Base-by-base conservation (phyloP, 805 yeast genomes). In the Clavispora santaluciae region DNA sequence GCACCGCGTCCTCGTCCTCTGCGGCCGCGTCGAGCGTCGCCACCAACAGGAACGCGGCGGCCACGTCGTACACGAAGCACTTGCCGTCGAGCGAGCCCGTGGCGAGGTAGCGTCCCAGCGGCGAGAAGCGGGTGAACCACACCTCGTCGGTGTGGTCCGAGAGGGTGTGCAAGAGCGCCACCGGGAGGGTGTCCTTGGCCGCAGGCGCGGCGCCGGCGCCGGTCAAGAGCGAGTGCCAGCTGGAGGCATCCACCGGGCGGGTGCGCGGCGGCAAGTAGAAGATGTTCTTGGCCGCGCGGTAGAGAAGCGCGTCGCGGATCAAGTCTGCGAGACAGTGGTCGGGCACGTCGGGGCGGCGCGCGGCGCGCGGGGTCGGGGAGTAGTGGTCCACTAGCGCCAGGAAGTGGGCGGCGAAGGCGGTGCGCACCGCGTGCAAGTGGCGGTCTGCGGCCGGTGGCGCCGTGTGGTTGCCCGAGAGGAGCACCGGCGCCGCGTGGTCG, bases 71-170 rank as follows among this genome's bases (percentile, higher is more conserved):
- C 10, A 89, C 68, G 23, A 78, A 63, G 26, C 86, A 70, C 18
- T 72, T 67, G 6, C 78, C 72, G 56, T 87, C 95, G 12, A 78
- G 73, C 6, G 93, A 79, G 0, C 90, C 84, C 0, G 90, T 76
- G n/a, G 87, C 95, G 29, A 90, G 64, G 48, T 68, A 79, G 46
- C 71, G 73, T 3, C 96, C 96, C 61, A 76, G 74, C 35, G 88
- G 85, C 5, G 93, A 83, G 55, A 86, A 89, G 42, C 76, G 76
- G 11, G 84, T 71, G 55, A 72, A 83, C 97, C 97, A 90, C 10
- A 87, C 91, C 58, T 90, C 95, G 54, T 82, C 79, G 1, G 64
- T 59, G 53, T 86, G 93, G 33, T 70, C 66, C 1, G 61, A 48
- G 6, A 85, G 60, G 0, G 73, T 69, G 41, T 70, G 68, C 10